Percentiles rank a stretch among this genome's conserved stretches.
Conservation (phyloP, 345 rosid genomes). For the Linum trigynum region DNA sequence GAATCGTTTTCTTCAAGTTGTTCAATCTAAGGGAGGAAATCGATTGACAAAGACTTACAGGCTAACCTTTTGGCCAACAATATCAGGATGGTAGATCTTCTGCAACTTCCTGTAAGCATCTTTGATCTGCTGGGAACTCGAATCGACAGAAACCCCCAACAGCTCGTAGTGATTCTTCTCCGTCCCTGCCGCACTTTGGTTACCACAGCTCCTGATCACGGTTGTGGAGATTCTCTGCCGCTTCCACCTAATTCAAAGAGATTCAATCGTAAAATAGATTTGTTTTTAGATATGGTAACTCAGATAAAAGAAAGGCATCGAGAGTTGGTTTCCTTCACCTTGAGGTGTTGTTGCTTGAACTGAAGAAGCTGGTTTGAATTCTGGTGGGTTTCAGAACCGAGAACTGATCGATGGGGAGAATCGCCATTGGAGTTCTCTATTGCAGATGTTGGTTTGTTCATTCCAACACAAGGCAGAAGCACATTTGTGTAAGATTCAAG, state of each 20-base stretch:
- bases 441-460: too few species aligned
- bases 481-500: too few species aligned
- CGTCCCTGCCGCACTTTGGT: slow-evolving; percentile 10
- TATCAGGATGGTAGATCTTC: slow-evolving; percentile 57
- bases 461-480: too few species aligned
- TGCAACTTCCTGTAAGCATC: slow-evolving; percentile 56
- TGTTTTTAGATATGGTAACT: not conserved
- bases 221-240: slow-evolving; percentile 13
- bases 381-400: too few species aligned
- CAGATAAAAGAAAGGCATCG: too few species aligned
- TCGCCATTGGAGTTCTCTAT: too few species aligned
- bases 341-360: too few species aligned
- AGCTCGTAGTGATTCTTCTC: slow-evolving; percentile 43
- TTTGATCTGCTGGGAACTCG: slow-evolving; percentile 33
- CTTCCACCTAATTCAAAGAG: not conserved
- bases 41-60: not conserved
- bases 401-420: too few species aligned
- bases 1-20: too few species aligned
- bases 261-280: not conserved
- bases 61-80: slow-evolving; percentile 47
- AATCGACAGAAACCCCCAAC: slow-evolving; percentile 41
- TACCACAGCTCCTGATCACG: slow-evolving; percentile 24
- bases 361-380: too few species aligned
- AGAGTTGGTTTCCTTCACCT: too few species aligned
- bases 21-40: not conserved